Evolutionary conservation across 2,329 filamentous ascomycete genomes (phyloP).

Genomic region (Aciculosporium take): DNA sequence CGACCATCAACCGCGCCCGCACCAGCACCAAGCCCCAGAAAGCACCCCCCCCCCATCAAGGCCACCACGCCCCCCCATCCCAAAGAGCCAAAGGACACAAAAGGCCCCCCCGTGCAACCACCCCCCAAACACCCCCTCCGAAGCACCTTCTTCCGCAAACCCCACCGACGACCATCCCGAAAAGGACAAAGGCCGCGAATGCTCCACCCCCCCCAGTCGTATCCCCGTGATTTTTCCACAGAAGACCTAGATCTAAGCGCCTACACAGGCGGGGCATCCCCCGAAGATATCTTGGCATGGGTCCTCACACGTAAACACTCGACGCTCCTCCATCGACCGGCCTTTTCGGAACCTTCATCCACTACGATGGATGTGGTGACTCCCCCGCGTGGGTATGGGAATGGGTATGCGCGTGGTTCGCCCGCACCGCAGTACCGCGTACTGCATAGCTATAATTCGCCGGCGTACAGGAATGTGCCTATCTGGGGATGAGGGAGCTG

Average conservation of each 20-base stretch:
- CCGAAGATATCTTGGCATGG: too few relatives aligned
- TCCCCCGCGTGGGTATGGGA: too few relatives aligned
- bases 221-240: background rate
- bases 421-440: constrained; percentile 34
- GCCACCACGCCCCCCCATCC: constrained; percentile 4
- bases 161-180: background rate
- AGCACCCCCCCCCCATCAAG: constrained; percentile 8
- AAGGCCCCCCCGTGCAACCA: constrained; percentile 7
- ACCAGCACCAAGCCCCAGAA: too few relatives aligned
- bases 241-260: too few relatives aligned
- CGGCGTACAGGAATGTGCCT: constrained; percentile 38
- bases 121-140: constrained; percentile 7
- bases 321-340: constrained; percentile 4
- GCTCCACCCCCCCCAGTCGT: background rate
- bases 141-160: constrained; percentile 2
- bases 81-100: too few relatives aligned
- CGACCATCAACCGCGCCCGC: too few relatives aligned
- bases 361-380: too few relatives aligned
- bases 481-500: constrained; percentile 36
- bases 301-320: constrained; percentile 6
- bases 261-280: too few relatives aligned
- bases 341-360: constrained; percentile 5
- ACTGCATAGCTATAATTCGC: constrained; percentile 44
- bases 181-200: too few relatives aligned
- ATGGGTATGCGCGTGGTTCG: constrained; percentile 7